phyloP scores from a whole-genome alignment of 2,329 filamentous ascomycete species.

The Ophiostoma piceae region DNA sequence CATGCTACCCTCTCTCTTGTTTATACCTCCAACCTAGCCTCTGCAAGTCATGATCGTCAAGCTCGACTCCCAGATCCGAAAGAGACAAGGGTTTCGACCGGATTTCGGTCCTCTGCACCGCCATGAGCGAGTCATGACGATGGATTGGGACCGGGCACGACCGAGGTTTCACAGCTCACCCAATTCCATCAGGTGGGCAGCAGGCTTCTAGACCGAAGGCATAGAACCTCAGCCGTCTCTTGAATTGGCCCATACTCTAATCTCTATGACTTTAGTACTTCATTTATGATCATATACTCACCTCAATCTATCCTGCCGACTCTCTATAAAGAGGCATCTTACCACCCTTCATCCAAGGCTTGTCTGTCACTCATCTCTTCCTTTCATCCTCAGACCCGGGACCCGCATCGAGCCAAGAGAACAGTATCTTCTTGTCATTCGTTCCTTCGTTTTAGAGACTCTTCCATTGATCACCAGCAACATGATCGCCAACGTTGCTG shows the following conservation, averaged over 20 bases:
- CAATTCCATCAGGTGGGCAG: background rate
- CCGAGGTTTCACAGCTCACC: background rate
- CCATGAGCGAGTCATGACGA: background rate
- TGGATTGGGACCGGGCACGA: background rate
- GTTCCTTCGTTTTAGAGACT: background rate
- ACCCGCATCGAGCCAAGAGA: background rate
- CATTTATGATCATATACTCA: background rate
- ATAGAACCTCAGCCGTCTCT: background rate
- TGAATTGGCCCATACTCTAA: background rate
- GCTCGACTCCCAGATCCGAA: background rate
- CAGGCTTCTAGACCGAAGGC: background rate
- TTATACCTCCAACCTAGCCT: background rate
- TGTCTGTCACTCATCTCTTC: constrained; percentile 1
- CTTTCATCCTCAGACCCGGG: background rate
- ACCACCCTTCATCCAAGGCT: constrained; percentile 7
- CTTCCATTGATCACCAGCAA: constrained; percentile 13
- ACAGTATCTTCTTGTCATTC: background rate
- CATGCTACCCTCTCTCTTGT: background rate
- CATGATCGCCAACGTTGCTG: constrained; percentile 30
- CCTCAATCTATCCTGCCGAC: background rate
- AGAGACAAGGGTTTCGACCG: background rate
- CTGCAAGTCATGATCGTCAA: background rate
- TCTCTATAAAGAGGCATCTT: constrained; percentile 9
- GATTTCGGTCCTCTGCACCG: constrained; percentile 2
- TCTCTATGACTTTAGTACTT: background rate